Evolutionary conservation across 805 yeast genomes (phyloP).

Genomic region (Suhomyces kilbournensis): DNA sequence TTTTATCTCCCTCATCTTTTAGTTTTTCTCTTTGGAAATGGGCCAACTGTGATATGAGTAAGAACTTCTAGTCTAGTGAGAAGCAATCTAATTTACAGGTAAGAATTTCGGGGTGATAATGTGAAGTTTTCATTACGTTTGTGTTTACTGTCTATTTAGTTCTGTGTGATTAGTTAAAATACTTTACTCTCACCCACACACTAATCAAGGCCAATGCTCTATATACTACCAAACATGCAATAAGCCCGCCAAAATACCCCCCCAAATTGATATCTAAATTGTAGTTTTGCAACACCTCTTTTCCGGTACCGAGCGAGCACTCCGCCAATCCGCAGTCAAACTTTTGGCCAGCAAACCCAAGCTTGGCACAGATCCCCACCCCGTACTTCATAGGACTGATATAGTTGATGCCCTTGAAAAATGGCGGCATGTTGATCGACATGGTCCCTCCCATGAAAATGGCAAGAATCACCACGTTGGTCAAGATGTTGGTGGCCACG

Average conservation of each 20-base stretch:
- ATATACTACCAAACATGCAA: slow-evolving; percentile 41
- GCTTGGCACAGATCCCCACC: slow-evolving; percentile 58
- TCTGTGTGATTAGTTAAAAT: no score
- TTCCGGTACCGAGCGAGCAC: slow-evolving; percentile 54
- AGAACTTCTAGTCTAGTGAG: no score
- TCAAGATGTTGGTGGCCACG: slow-evolving; percentile 71
- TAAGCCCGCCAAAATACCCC: slow-evolving; percentile 37
- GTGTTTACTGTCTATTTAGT: no score
- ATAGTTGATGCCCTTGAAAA: slow-evolving; percentile 69
- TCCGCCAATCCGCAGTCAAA: slow-evolving; percentile 48
- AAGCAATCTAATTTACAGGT: no score
- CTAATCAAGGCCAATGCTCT: slow-evolving; percentile 31
- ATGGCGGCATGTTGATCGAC: slow-evolving; percentile 70
- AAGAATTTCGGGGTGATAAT: no score
- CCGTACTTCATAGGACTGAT: slow-evolving; percentile 76
- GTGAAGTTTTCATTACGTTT: no score
- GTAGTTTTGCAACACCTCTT: slow-evolving; percentile 53
- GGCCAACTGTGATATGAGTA: no score
- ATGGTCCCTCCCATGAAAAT: slow-evolving; percentile 82
- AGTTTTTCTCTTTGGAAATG: no score
- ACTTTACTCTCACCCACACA: slow-evolving; percentile 15
- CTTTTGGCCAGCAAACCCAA: slow-evolving; percentile 50
- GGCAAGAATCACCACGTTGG: slow-evolving; percentile 65
- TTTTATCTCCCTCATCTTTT: no score
- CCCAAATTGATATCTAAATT: slow-evolving; percentile 35